Evolutionary conservation across 352 stramenopile species (phyloP), one percentile per base, ranked within the genome.

Genomic region (Pelagophyceae sp.): DNA sequence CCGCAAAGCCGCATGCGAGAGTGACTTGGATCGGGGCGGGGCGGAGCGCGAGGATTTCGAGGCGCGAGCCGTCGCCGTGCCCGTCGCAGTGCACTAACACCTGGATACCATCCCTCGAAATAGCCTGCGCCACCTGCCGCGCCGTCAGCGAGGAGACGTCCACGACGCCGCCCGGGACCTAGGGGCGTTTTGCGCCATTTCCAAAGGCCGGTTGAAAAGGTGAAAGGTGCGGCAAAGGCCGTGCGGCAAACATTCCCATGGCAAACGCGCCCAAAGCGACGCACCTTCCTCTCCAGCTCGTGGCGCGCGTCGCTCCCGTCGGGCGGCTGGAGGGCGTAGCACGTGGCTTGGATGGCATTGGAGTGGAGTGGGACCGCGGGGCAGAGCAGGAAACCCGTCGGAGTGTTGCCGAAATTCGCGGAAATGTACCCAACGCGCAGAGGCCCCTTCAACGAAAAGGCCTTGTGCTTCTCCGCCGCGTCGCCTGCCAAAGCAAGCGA

Each of bases 81-180:
- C 92, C 93, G 76, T 97, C 96, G 35, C 97, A 78, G 79, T 97
- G 94, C 64, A 97, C 83, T 1, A 97, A 83, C 29, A 97, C 85
- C 81, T 97, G 88, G 74, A 97, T 90, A 1, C 86, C 85, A 80
- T 97, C 89, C 3, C 72, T 70, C 76, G 91, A 37, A 75, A 98
- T 97, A 54, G 87, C 80, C 23, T 85, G 88, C 0, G 90, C 90
- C 0, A 88, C 88, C 23, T 83, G 78, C 61, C 0, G 69, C 50
- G 38, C 95, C 90, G 33, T 80, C 87, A 38, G 87, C 90, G 51
- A 76, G 84, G 32, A 92, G 67, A 1, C 84, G 80, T 96, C 90
- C 40, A 81, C 11, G 45, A 54, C 45, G 45, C 45, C 45, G 11
- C 11, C n/a, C n/a, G n/a, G n/a, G n/a, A n/a, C n/a, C n/a, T n/a